These are phyloP conservation scores for Phycomyces nitens DNA, from an alignment of 192 early-diverging fungal species.

Conservation along the genomic window DNA sequence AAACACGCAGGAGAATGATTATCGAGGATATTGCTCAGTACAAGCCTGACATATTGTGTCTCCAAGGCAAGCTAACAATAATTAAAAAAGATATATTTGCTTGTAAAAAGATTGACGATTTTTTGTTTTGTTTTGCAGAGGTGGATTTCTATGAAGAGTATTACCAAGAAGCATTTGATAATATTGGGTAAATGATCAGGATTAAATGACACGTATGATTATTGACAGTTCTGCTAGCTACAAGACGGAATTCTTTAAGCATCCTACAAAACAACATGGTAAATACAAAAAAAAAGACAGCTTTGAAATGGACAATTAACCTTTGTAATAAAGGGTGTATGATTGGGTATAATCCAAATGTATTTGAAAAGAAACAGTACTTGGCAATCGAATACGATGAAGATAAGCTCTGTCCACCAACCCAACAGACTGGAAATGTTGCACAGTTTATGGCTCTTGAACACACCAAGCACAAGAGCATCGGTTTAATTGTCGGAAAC, in stretches of 20 bases:
- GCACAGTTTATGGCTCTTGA: conserved; percentile 23
- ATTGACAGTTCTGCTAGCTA: conserved; percentile 12
- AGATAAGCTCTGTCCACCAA: conserved; percentile 7
- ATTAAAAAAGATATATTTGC: no score
- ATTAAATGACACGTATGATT: neutral
- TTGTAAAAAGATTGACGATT: no score
- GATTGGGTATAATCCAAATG: conserved; percentile 21
- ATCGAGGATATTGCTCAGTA: conserved; percentile 31
- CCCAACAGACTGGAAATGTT: conserved; percentile 32
- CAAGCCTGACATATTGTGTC: conserved; percentile 28
- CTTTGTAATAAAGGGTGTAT: conserved; percentile 14
- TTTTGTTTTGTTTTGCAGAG: no score
- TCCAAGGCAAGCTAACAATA: conserved; percentile 27
- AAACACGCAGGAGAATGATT: conserved; percentile 33
- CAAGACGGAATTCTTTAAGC: conserved; percentile 15
- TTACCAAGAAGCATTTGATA: conserved; percentile 17
- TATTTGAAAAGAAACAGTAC: conserved; percentile 9
- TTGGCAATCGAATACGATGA: conserved; percentile 28
- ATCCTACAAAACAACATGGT: conserved; percentile 35
- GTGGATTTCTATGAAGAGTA: conserved; percentile 33
- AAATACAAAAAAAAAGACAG: neutral
- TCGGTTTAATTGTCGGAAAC: conserved; percentile 32
- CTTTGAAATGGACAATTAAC: neutral
- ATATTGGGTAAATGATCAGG: conserved; percentile 20
- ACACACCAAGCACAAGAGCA: neutral